These are phyloP conservation scores for Candida namnaoensis DNA, from an alignment of 805 yeast genomes.

Conservation along the genomic window DNA sequence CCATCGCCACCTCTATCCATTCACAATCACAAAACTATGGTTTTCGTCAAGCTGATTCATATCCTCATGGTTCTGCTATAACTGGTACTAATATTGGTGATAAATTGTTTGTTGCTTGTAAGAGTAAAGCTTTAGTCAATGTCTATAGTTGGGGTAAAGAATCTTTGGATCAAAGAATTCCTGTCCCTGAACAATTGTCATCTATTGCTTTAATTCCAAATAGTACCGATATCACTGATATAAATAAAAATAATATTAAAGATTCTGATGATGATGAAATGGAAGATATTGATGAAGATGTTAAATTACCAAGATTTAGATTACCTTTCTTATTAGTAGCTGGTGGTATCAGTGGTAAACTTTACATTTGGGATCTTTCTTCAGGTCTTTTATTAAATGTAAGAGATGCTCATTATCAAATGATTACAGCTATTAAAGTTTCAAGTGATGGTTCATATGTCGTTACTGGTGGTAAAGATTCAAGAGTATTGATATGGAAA, in stretches of 20 bases:
- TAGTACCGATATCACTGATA: conserved; percentile 19
- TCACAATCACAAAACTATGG: conserved; percentile 32
- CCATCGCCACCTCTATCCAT: conserved; percentile 31
- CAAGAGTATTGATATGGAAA: conserved; percentile 72
- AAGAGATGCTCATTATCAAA: conserved; percentile 80
- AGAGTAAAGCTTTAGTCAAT: conserved; percentile 66
- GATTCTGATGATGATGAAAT: conserved; percentile 7
- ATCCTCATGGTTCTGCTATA: conserved; percentile 38
- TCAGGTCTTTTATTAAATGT: conserved; percentile 70
- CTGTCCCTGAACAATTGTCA: conserved; percentile 72
- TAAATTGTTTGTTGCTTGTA: conserved; percentile 49
- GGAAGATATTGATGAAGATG: conserved; percentile 11
- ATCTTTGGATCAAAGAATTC: conserved; percentile 68
- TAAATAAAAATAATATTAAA: conserved; percentile 16
- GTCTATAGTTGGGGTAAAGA: conserved; percentile 66
- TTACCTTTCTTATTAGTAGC: conserved; percentile 64
- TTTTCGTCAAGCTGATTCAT: conserved; percentile 39
- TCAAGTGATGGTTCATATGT: conserved; percentile 56
- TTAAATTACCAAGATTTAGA: conserved; percentile 30
- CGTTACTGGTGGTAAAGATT: conserved; percentile 74
- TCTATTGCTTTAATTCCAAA: conserved; percentile 40
- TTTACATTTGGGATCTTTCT: conserved; percentile 78
- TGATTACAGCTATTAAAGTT: conserved; percentile 50
- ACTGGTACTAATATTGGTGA: conserved; percentile 31
- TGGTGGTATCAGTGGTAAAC: conserved; percentile 65